Evolutionary conservation across 169 alveolate species (phyloP).

Genomic region (Cryptosporidium felis): DNA sequence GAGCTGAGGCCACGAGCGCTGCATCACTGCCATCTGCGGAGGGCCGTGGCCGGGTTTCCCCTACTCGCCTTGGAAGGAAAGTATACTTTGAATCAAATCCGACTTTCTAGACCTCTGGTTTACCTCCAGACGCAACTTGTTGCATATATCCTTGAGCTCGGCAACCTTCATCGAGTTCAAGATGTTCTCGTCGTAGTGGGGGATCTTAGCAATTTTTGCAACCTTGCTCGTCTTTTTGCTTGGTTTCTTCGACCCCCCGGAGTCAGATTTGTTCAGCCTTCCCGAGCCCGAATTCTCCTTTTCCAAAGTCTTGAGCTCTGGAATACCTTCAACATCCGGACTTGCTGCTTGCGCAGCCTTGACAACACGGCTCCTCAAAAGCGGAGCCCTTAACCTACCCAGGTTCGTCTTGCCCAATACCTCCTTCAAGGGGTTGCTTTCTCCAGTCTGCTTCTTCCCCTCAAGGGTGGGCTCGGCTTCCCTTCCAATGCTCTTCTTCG

Average conservation of each 20-base stretch:
- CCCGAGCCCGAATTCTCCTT: neutral
- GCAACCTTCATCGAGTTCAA: conserved; percentile 54
- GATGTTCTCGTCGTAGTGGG: conserved; percentile 48
- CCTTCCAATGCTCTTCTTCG: conserved; percentile 17
- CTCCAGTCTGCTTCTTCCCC: neutral
- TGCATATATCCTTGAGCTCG: conserved; percentile 42
- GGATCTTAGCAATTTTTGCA: conserved; percentile 63
- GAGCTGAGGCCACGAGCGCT: no score
- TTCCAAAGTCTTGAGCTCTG: conserved; percentile 32
- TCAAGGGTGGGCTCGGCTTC: neutral
- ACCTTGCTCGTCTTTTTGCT: conserved; percentile 54
- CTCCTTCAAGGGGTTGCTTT: conserved; percentile 29
- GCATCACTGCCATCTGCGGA: no score
- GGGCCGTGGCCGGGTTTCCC: no score
- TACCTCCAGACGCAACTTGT: conserved; percentile 36
- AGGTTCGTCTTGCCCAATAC: conserved; percentile 27
- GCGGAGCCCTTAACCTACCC: conserved; percentile 53
- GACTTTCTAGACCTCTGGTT: conserved; percentile 15
- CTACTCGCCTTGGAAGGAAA: conserved; percentile 52
- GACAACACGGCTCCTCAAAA: conserved; percentile 16
- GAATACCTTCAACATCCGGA: conserved; percentile 16
- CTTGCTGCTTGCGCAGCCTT: conserved; percentile 66
- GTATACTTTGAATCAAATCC: conserved; percentile 32
- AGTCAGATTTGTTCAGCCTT: neutral
- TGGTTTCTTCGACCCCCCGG: neutral